These are phyloP conservation scores for Metarhizium album DNA, from an alignment of 2,329 filamentous ascomycete genomes.

Conservation along the genomic window DNA sequence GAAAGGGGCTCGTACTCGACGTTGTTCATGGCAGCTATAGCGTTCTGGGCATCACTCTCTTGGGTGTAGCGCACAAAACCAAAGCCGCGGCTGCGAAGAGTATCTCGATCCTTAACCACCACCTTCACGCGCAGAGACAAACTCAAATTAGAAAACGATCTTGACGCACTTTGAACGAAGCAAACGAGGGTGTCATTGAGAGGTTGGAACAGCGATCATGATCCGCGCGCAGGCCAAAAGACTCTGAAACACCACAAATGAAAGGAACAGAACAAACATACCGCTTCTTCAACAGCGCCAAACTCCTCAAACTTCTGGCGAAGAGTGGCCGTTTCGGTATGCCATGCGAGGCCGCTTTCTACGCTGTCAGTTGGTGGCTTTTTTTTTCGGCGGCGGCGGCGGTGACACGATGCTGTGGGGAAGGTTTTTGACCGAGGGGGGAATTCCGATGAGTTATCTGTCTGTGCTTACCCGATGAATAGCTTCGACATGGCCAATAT, in stretches of 20 bases:
- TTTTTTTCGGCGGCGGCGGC: too few relatives aligned
- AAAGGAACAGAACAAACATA: slow-evolving; percentile 45
- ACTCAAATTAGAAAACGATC: slow-evolving; percentile 11
- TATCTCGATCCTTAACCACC: slow-evolving; percentile 95
- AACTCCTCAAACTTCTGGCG: slow-evolving; percentile 89
- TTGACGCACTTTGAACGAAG: slow-evolving; percentile 5
- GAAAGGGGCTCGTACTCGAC: slow-evolving; percentile 56
- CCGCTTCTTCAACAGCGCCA: slow-evolving; percentile 86
- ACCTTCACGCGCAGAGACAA: slow-evolving; percentile 47
- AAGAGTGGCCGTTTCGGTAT: slow-evolving; percentile 83
- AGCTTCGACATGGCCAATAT: slow-evolving; percentile 68
- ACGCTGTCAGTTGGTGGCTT: slow-evolving; percentile 12
- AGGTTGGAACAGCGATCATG: neutral
- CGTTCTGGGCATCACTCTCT: slow-evolving; percentile 64
- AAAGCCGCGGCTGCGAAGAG: slow-evolving; percentile 91
- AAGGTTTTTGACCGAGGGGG: slow-evolving; percentile 2
- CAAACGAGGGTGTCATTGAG: neutral
- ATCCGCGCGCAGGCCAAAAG: neutral
- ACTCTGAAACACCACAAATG: neutral
- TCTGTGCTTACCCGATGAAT: slow-evolving; percentile 70
- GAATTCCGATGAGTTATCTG: neutral
- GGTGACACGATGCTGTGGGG: neutral
- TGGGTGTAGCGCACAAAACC: slow-evolving; percentile 86
- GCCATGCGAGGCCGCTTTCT: slow-evolving; percentile 87
- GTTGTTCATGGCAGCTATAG: slow-evolving; percentile 75